Percentiles rank a stretch among this genome's conserved stretches.
These are phyloP conservation scores for Sporodiniella umbellata DNA, from an alignment of 371 early-diverging fungal genomes.

Conservation along the genomic window DNA sequence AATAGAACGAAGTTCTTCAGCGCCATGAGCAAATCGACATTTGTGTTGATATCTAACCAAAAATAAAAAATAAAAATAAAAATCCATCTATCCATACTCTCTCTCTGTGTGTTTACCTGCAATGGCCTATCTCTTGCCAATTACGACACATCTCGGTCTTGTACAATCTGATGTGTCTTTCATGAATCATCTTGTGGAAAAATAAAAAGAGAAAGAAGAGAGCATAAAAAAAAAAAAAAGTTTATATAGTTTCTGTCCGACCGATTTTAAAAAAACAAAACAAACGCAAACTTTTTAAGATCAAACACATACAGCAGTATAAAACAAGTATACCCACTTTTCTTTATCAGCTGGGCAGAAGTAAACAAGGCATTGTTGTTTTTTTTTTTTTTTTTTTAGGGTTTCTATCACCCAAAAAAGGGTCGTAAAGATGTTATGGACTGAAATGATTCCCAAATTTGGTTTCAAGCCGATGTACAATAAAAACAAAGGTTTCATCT, in stretches of 20 bases:
- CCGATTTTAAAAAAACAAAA: slow-evolving; percentile 8
- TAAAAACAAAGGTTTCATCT: no score
- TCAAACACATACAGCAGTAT: not conserved
- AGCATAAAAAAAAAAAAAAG: slow-evolving; percentile 1
- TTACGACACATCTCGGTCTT: slow-evolving; percentile 94
- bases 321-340: not conserved
- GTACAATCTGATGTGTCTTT: slow-evolving; percentile 59
- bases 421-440: no score
- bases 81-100: slow-evolving; percentile 13
- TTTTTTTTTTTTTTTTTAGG: no score
- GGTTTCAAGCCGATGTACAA: slow-evolving; percentile 16
- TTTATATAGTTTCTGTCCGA: slow-evolving; percentile 2
- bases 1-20: slow-evolving; percentile 75
- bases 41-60: slow-evolving; percentile 75
- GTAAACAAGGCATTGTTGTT: no score
- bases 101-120: no score
- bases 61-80: not conserved
- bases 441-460: slow-evolving; percentile 4
- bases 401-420: no score
- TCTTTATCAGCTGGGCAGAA: no score
- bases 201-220: not conserved
- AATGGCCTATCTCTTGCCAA: slow-evolving; percentile 76
- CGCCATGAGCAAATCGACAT: slow-evolving; percentile 96
- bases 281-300: no score
- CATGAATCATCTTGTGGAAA: not conserved